A percentile compares a stretch with the other conserved stretches of the same genome.
These are phyloP conservation scores for Atalantia buxifolia DNA, from an alignment of 345 rosid species.

Conservation along the genomic window DNA sequence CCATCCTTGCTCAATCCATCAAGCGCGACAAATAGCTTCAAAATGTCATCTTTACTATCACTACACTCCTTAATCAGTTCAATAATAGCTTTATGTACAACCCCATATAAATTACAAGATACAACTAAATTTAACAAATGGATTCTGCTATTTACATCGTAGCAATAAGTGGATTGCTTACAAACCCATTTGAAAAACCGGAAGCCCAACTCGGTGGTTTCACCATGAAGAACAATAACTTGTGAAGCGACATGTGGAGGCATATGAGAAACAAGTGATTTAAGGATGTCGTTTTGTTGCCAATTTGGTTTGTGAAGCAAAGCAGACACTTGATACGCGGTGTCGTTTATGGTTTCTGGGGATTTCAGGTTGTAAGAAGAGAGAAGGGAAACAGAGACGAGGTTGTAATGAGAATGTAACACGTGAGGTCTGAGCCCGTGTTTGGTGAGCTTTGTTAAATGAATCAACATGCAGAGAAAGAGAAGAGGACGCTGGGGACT, in stretches of 20 bases:
- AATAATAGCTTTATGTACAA: slow-evolving; percentile 32
- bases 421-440: slow-evolving; percentile 14
- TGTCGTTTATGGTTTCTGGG: slow-evolving; percentile 9
- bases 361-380: background rate
- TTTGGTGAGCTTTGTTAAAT: slow-evolving; percentile 21
- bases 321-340: slow-evolving; percentile 19
- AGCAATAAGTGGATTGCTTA: slow-evolving; percentile 45
- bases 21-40: slow-evolving; percentile 35
- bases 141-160: slow-evolving; percentile 26
- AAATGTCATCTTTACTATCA: slow-evolving; percentile 23
- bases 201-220: slow-evolving; percentile 14
- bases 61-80: slow-evolving; percentile 27
- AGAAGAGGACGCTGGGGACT: background rate
- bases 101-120: slow-evolving; percentile 25
- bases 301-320: slow-evolving; percentile 30
- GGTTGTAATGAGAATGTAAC: background rate
- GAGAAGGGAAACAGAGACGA: slow-evolving; percentile 17
- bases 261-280: slow-evolving; percentile 44
- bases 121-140: slow-evolving; percentile 27
- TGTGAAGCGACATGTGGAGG: slow-evolving; percentile 35
- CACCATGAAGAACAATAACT: slow-evolving; percentile 29
- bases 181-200: slow-evolving; percentile 46
- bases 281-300: slow-evolving; percentile 29
- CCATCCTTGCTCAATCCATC: slow-evolving; percentile 33
- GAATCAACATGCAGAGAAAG: slow-evolving; percentile 34